Evolutionary conservation across 2,329 filamentous ascomycete genomes (phyloP).

Genomic region (Apiospora saccharicola): DNA sequence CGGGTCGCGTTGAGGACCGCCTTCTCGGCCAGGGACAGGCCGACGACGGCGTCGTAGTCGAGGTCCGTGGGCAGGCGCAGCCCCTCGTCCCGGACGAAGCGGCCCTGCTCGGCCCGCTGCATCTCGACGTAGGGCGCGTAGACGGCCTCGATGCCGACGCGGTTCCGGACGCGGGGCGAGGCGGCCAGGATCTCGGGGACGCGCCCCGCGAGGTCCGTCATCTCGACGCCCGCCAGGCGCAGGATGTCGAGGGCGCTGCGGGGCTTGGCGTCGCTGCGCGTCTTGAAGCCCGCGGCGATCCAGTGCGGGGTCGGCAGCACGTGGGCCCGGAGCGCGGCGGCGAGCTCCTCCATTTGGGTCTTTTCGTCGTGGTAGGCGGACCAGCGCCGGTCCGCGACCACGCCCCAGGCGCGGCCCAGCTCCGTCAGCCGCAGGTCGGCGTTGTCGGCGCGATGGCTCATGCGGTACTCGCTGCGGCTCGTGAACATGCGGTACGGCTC

Average conservation of each 20-base stretch:
- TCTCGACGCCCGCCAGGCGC: slow-evolving; percentile 66
- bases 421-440: slow-evolving; percentile 86
- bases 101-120: slow-evolving; percentile 71
- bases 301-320: slow-evolving; percentile 69
- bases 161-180: slow-evolving; percentile 64
- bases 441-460: slow-evolving; percentile 92
- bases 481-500: slow-evolving; percentile 99
- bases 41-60: slow-evolving; percentile 76
- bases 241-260: slow-evolving; percentile 84
- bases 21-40: slow-evolving; percentile 82
- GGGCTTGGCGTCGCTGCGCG: slow-evolving; percentile 69
- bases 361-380: slow-evolving; percentile 69
- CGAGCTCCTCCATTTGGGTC: slow-evolving; percentile 72
- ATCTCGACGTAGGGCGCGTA: slow-evolving; percentile 87
- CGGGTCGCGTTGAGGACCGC: slow-evolving; percentile 71
- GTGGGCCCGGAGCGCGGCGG: slow-evolving; percentile 63
- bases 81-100: slow-evolving; percentile 79
- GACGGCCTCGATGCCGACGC: slow-evolving; percentile 81
- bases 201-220: slow-evolving; percentile 63
- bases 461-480: slow-evolving; percentile 91
- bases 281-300: slow-evolving; percentile 72
- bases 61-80: slow-evolving; percentile 76
- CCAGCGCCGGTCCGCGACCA: slow-evolving; percentile 85
- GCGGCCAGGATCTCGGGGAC: slow-evolving; percentile 66
- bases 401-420: slow-evolving; percentile 77